Evolutionary conservation across 306 rosid genomes (phyloP).

Genomic region (Lagenaria siceraria): DNA sequence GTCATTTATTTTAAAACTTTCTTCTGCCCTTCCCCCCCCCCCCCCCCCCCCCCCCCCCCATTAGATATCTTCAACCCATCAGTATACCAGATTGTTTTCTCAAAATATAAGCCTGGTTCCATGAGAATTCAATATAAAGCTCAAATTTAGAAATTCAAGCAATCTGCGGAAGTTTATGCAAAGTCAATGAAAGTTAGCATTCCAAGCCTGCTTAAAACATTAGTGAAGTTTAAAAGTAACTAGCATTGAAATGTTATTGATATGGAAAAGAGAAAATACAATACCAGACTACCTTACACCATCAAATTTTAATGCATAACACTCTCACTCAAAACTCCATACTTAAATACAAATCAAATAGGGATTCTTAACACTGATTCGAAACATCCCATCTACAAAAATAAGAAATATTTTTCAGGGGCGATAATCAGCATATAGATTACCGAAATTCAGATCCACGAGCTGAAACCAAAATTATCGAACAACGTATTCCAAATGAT

Average conservation of each 20-base stretch:
- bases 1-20: too few species aligned
- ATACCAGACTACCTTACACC: neutral
- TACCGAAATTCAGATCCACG: neutral
- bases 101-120: neutral
- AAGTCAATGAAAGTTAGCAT: neutral
- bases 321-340: neutral
- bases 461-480: neutral
- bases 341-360: neutral
- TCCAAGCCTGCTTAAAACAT: neutral
- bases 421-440: neutral
- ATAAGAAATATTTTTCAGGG: neutral
- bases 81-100: neutral
- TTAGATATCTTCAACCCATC: neutral
- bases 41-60: too few species aligned
- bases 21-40: too few species aligned
- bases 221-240: neutral
- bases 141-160: neutral
- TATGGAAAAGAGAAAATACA: neutral
- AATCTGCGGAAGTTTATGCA: neutral
- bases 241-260: neutral
- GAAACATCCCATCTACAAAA: neutral
- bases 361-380: neutral
- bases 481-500: neutral
- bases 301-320: neutral
- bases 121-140: neutral